A percentile compares a stretch with the other conserved stretches of the same genome.
Evolutionary conservation across 2,329 filamentous ascomycete species (phyloP).

Genomic region (Ophiocordyceps sinensis): DNA sequence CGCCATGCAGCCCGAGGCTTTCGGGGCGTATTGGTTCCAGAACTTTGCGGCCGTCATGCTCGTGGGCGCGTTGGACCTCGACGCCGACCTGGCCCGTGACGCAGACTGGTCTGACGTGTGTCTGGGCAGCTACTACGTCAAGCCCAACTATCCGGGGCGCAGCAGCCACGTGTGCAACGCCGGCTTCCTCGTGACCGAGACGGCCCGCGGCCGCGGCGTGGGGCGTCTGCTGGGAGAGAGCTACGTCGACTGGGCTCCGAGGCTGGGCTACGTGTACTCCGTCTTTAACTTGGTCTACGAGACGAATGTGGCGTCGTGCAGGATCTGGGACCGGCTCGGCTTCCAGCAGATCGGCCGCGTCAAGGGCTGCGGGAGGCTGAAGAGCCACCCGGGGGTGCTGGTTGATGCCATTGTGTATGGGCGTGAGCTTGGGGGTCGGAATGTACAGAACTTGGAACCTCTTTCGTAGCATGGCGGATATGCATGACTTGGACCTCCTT

Average conservation of each 20-base stretch:
- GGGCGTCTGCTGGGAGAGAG: slow-evolving; percentile 63
- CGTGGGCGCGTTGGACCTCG: slow-evolving; percentile 56
- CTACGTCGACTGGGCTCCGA: slow-evolving; percentile 64
- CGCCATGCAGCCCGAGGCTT: slow-evolving; percentile 55
- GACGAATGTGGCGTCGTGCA: slow-evolving; percentile 77
- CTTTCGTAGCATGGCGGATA: too few relatives aligned
- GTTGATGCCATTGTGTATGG: slow-evolving; percentile 71
- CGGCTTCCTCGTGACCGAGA: slow-evolving; percentile 47
- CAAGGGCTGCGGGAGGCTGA: slow-evolving; percentile 54
- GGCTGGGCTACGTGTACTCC: slow-evolving; percentile 77
- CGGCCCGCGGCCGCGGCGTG: slow-evolving; percentile 57
- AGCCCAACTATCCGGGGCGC: too few relatives aligned
- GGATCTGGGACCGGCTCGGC: slow-evolving; percentile 81
- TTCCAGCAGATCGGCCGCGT: slow-evolving; percentile 86
- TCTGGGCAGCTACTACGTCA: too few relatives aligned
- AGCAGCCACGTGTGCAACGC: too few relatives aligned
- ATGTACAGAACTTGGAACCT: too few relatives aligned
- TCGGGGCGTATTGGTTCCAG: slow-evolving; percentile 78
- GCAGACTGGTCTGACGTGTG: too few relatives aligned
- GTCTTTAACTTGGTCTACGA: slow-evolving; percentile 93
- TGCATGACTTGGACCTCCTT: too few relatives aligned
- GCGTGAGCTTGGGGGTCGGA: too few relatives aligned
- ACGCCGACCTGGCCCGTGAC: slow-evolving; percentile 7
- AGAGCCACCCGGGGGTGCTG: slow-evolving; percentile 51
- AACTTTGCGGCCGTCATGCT: slow-evolving; percentile 84